Evolutionary conservation across 2,329 filamentous ascomycete species (phyloP).

Genomic region (Neonectria sp.): DNA sequence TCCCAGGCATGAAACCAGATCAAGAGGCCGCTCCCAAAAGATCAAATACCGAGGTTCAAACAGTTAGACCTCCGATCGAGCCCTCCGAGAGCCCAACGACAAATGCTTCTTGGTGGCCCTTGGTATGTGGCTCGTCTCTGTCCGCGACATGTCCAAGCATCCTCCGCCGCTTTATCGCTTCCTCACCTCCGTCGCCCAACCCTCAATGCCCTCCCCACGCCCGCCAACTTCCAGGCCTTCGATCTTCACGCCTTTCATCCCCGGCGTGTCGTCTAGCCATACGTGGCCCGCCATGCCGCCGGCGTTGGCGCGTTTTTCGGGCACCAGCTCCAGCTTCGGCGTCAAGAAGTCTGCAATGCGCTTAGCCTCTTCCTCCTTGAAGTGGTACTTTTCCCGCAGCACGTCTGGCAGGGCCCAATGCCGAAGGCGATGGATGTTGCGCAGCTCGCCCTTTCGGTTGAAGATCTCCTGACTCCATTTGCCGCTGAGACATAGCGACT

Average conservation of each 20-base stretch:
- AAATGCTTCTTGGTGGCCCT: constrained; percentile 28
- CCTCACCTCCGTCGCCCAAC: constrained; percentile 92
- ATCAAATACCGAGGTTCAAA: constrained; percentile 35
- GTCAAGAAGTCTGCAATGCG: constrained; percentile 85
- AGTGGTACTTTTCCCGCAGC: constrained; percentile 96
- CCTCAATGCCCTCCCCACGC: constrained; percentile 92
- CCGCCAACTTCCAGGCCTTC: constrained; percentile 83
- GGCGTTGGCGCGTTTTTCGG: constrained; percentile 92
- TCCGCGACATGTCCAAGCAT: constrained; percentile 39
- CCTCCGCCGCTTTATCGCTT: constrained; percentile 70
- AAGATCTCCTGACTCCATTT: constrained; percentile 99
- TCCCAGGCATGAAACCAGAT: constrained; percentile 31
- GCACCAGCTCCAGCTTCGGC: constrained; percentile 92
- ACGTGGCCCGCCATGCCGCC: constrained; percentile 92
- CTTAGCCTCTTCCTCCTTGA: constrained; percentile 84
- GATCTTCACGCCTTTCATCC: constrained; percentile 87
- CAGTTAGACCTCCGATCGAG: constrained; percentile 29
- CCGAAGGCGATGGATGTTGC: constrained; percentile 95
- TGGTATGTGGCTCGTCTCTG: constrained; percentile 27
- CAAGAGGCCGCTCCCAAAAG: constrained; percentile 29
- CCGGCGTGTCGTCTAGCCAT: constrained; percentile 88
- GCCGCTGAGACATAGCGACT: constrained; percentile 89
- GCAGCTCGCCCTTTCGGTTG: constrained; percentile 95
- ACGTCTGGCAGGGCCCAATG: constrained; percentile 98
- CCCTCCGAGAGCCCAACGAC: constrained; percentile 32